phyloP scores from a whole-genome alignment of 2,329 filamentous ascomycete species.

The Lasiodiplodia citricola region DNA sequence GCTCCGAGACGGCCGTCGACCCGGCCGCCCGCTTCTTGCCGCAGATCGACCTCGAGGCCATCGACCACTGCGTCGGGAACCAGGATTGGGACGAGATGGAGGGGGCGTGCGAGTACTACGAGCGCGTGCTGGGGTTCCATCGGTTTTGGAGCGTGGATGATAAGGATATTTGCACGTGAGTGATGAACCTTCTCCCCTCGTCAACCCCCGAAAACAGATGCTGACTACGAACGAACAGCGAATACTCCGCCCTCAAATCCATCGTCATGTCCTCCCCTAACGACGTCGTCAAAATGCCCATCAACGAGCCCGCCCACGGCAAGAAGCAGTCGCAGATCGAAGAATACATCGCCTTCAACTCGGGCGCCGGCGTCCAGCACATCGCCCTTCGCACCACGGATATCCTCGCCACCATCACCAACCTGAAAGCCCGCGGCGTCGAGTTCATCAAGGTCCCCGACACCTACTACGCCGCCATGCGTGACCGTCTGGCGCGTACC shows the following conservation, averaged over 20 bases:
- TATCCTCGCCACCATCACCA: conserved; percentile 77
- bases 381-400: conserved; percentile 83
- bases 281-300: conserved; percentile 94
- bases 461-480: conserved; percentile 85
- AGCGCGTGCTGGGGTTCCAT: conserved; percentile 88
- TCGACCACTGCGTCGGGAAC: conserved; percentile 98
- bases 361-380: conserved; percentile 89
- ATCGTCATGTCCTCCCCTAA: conserved; percentile 89
- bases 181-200: neutral
- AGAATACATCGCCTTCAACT: conserved; percentile 85
- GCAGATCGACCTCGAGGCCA: conserved; percentile 69
- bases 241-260: conserved; percentile 85
- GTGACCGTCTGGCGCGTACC: conserved; percentile 61
- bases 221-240: conserved; percentile 40
- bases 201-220: neutral
- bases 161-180: conserved; percentile 78
- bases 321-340: conserved; percentile 95
- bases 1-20: conserved; percentile 56
- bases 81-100: conserved; percentile 94
- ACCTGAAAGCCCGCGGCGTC: conserved; percentile 82
- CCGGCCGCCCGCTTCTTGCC: conserved; percentile 62
- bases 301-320: conserved; percentile 91
- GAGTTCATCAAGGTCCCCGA: conserved; percentile 89
- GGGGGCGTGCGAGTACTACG: conserved; percentile 72
- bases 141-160: conserved; percentile 98